These are phyloP conservation scores for Penicillium sp. DNA, from an alignment of 2,329 filamentous ascomycete species.

Conservation along the genomic window DNA sequence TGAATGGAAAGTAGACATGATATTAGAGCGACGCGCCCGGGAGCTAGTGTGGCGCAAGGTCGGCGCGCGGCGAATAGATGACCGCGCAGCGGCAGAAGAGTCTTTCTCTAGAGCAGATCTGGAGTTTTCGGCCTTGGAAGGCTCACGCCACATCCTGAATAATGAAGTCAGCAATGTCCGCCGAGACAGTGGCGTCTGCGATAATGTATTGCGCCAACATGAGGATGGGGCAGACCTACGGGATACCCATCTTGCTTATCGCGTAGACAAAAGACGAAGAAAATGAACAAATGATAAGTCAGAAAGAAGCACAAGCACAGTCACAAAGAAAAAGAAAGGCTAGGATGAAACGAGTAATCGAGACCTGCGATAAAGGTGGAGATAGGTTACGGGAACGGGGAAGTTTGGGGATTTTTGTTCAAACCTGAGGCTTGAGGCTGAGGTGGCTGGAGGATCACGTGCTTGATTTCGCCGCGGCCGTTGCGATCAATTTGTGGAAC, in stretches of 20 bases:
- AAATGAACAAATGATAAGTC: not conserved
- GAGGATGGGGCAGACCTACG: conserved; percentile 34
- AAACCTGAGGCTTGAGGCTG: conserved; percentile 21
- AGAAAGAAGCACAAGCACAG: not conserved
- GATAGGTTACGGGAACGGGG: conserved; percentile 15
- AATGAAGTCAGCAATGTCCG: conserved; percentile 21
- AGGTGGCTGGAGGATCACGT: conserved; percentile 1
- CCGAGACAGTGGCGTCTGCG: conserved; percentile 18
- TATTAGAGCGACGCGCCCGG: conserved; percentile 28
- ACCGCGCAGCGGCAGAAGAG: conserved; percentile 52
- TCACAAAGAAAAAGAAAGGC: not conserved
- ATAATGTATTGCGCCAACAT: conserved; percentile 5
- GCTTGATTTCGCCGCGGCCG: not conserved
- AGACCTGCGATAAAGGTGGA: conserved; percentile 12
- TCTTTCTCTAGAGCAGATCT: conserved; percentile 51
- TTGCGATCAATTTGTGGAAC: not conserved
- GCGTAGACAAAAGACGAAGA: not conserved
- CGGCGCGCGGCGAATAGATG: conserved; percentile 52
- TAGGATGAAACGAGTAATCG: conserved; percentile 2
- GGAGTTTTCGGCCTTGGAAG: conserved; percentile 43
- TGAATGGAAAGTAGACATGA: conserved; percentile 30
- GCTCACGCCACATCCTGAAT: conserved; percentile 54
- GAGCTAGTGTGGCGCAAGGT: conserved; percentile 28
- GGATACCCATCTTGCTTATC: conserved; percentile 38
- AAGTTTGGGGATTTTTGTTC: conserved; percentile 22